Evolutionary conservation across 176 grass and related monocot genomes (phyloP).

Genomic region (Cenchrus fungigraminus): DNA sequence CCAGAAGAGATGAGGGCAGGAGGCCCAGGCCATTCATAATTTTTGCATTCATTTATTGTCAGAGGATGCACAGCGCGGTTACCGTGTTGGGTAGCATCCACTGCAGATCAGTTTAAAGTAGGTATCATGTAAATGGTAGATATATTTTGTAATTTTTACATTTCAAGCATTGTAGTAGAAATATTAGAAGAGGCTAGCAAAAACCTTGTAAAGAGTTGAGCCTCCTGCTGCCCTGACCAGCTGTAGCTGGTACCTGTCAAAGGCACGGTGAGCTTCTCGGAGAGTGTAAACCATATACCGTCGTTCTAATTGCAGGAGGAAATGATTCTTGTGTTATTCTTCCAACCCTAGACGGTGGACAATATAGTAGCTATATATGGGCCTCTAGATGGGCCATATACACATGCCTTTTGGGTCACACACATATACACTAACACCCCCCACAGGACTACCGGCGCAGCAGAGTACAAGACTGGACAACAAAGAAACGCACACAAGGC

Average conservation of each 20-base stretch:
- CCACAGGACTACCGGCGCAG: too few species aligned
- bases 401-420: too few species aligned
- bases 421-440: too few species aligned
- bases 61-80: not conserved
- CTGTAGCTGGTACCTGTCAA: slow-evolving; percentile 31
- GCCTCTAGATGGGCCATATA: too few species aligned
- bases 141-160: slow-evolving; percentile 46
- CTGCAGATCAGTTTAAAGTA: not conserved
- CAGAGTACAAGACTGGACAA: too few species aligned
- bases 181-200: slow-evolving; percentile 29
- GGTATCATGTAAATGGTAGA: slow-evolving; percentile 43
- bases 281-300: slow-evolving; percentile 19
- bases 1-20: slow-evolving; percentile 66
- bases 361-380: too few species aligned
- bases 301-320: not conserved
- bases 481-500: too few species aligned
- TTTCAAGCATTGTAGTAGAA: slow-evolving; percentile 38
- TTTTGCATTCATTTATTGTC: slow-evolving; percentile 29
- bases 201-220: not conserved
- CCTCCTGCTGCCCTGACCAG: slow-evolving; percentile 20
- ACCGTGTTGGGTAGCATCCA: not conserved
- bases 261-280: not conserved
- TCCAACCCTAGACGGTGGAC: too few species aligned
- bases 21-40: not conserved
- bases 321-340: too few species aligned